phyloP scores from a whole-genome alignment of 306 rosid species.

The Cajanus cajan region DNA sequence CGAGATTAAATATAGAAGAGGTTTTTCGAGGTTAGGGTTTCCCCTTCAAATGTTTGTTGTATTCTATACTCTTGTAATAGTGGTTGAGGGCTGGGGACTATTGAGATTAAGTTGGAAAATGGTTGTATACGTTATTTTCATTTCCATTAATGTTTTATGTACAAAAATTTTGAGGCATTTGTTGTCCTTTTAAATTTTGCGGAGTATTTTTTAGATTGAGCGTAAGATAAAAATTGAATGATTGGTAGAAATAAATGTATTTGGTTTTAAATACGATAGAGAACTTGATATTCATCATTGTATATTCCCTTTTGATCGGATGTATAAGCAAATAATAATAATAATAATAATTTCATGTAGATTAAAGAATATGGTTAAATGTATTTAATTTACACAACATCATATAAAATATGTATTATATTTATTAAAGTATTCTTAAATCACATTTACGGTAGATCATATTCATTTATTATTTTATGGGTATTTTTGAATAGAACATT shows the following conservation, averaged over 20 bases:
- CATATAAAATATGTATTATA: too few relatives aligned
- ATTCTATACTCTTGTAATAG: neutral
- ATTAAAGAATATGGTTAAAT: too few relatives aligned
- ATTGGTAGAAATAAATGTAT: neutral
- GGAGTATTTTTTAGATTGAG: neutral
- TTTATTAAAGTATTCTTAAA: too few relatives aligned
- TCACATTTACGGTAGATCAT: too few relatives aligned
- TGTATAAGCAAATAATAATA: too few relatives aligned
- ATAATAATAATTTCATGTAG: too few relatives aligned
- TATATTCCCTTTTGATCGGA: too few relatives aligned
- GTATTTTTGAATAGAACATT: too few relatives aligned
- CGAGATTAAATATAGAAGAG: neutral
- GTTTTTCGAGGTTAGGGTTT: neutral
- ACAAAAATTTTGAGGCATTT: neutral
- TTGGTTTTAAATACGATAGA: neutral
- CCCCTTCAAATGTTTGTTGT: constrained; percentile 20
- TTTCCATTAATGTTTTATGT: neutral
- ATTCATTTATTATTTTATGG: too few relatives aligned
- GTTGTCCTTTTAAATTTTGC: neutral
- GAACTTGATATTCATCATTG: neutral
- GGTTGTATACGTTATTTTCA: neutral
- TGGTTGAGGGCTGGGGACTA: neutral
- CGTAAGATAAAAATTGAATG: neutral
- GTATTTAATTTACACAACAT: too few relatives aligned
- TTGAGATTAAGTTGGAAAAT: neutral